Conservation (phyloP, 73 alveolate genomes). For the Blepharisma stoltei region DNA sequence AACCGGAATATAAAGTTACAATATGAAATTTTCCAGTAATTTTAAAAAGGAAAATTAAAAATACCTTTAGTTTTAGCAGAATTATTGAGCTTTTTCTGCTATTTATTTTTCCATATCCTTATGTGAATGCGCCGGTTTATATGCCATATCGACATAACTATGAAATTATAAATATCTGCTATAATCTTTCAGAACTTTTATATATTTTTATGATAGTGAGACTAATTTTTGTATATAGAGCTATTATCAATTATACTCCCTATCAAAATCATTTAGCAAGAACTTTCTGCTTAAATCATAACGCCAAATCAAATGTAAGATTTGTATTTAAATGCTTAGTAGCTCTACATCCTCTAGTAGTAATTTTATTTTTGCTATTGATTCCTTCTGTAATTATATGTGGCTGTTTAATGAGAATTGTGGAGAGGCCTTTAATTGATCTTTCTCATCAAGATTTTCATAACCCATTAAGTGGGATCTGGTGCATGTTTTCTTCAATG, state of each 20-base stretch:
- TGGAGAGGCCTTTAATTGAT: slow-evolving; percentile 21
- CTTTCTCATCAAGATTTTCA: background rate
- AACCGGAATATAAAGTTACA: background rate
- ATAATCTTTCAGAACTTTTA: slow-evolving; percentile 17
- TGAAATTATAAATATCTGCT: background rate
- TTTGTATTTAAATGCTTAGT: slow-evolving; percentile 7
- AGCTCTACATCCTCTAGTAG: background rate
- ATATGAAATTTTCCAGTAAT: background rate
- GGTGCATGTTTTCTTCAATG: slow-evolving; percentile 26
- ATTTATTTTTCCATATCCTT: too few species aligned
- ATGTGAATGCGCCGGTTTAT: too few species aligned
- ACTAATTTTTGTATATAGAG: slow-evolving; percentile 2
- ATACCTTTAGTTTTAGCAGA: background rate
- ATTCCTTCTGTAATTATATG: slow-evolving; percentile 1
- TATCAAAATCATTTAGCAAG: slow-evolving; percentile 12
- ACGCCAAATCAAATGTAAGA: slow-evolving; percentile 8
- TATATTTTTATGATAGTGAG: slow-evolving; percentile 18
- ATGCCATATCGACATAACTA: too few species aligned
- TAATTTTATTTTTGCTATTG: background rate
- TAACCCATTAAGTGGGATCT: slow-evolving; percentile 12
- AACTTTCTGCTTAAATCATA: background rate
- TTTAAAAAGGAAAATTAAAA: background rate
- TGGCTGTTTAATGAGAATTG: slow-evolving; percentile 18
- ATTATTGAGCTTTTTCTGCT: too few species aligned
- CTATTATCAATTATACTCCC: slow-evolving; percentile 13